These are phyloP conservation scores for Volvox reticuliferus DNA, from an alignment of 139 green algal species.

Conservation along the genomic window DNA sequence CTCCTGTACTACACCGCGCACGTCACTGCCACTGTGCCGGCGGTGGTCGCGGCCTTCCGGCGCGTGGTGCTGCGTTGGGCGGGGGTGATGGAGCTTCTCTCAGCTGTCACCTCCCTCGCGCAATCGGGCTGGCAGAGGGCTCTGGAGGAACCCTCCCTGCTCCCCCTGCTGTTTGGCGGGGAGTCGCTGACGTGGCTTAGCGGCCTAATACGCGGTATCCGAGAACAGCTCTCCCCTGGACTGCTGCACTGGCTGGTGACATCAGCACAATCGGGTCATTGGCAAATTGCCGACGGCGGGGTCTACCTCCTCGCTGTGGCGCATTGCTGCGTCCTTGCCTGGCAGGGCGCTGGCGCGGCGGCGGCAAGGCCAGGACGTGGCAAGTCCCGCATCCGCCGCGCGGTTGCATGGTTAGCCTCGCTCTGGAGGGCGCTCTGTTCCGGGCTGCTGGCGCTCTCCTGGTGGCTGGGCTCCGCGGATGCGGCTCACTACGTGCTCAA, in stretches of 20 bases:
- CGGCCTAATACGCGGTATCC: background rate
- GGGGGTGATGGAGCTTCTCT: background rate
- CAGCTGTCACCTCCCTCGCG: background rate
- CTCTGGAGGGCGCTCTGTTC: background rate
- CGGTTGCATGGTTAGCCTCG: background rate
- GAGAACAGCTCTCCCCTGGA: no score
- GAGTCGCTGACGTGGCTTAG: background rate
- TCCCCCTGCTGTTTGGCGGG: background rate
- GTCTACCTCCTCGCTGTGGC: background rate
- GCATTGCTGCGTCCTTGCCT: constrained; percentile 4
- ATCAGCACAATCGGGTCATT: background rate
- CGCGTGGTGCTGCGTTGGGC: background rate
- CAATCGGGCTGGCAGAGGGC: background rate
- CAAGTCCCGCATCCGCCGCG: background rate
- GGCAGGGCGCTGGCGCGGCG: background rate
- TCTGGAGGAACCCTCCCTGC: background rate
- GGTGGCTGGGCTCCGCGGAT: constrained; percentile 19
- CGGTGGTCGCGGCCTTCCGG: background rate
- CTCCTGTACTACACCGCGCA: constrained; percentile 26
- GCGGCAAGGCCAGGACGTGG: background rate
- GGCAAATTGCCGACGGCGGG: background rate
- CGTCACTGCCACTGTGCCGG: background rate
- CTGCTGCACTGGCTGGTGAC: background rate
- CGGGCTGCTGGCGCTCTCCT: constrained; percentile 2
- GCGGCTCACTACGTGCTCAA: background rate